Evolutionary conservation across 495 filamentous ascomycete species (phyloP), one percentile per base, ranked within the genome.

Genomic region (Penicillium crystallinum): DNA sequence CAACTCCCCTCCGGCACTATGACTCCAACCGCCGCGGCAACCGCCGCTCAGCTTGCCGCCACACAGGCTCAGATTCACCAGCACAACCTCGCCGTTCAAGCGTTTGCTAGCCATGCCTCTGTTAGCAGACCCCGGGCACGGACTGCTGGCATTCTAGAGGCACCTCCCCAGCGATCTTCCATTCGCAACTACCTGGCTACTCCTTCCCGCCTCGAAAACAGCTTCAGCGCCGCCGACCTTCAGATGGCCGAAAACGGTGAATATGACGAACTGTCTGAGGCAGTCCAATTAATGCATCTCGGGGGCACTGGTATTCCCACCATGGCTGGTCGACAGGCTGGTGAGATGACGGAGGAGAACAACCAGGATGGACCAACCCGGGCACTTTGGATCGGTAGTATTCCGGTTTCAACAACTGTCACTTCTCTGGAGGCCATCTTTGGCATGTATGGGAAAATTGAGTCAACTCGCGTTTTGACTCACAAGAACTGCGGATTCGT

Each of bases 401-500:
- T 97, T 47, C 93, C 93, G n/a, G 86, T 92, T 9, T 98, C 93
- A 7, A 97, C 93, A 5, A 98, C 93, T 0, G 88, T 90, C 22
- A 92, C 90, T 14, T 96, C 93, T 2, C 68, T 98, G 39, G 90
- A 88, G 44, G 89, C 91, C 49, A 95, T 97, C 69, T 98, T 98
- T 69, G 86, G 87, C 62, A 74, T 84, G 38, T 95, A 93, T 57
- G 93, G 93, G 14, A 84, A 87, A 19, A 95, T 98, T 59, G 83
- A 91, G 57, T 96, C 92, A 14, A 91, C 89, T 31, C 80, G 93
- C 52, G 95, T 98, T 12, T 77, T 98, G 55, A 96, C 93, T 11
- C 93, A 98, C 76, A 98, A 98, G 81, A 97, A 95, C 64, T 98
- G 93, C 67, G 93, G 93, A 6, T 98, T 98, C 60, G 91, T 98